phyloP scores from a whole-genome alignment of 1,284 basidiomycete genomes.

The Fereydounia khargensis region DNA sequence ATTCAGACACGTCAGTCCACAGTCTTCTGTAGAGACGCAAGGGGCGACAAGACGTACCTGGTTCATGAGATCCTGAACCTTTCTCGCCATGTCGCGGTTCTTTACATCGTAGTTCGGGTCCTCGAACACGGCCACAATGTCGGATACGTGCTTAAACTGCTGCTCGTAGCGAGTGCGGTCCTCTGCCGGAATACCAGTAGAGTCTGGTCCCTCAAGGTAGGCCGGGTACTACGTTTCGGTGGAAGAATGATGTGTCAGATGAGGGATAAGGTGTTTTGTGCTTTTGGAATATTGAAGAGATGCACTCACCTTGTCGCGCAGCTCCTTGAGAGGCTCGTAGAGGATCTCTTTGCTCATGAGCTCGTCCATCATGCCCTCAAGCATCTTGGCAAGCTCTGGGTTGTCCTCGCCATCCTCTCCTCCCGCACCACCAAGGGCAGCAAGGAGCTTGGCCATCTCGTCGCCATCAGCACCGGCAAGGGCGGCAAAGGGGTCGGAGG shows the following conservation, averaged over 20 bases:
- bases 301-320: slow-evolving; percentile 81
- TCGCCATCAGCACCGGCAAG: slow-evolving; percentile 59
- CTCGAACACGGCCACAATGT: slow-evolving; percentile 75
- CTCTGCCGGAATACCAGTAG: slow-evolving; percentile 61
- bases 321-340: slow-evolving; percentile 86
- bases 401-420: slow-evolving; percentile 48
- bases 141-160: slow-evolving; percentile 68
- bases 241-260: neutral
- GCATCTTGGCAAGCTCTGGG: slow-evolving; percentile 66
- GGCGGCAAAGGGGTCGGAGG: slow-evolving; percentile 56
- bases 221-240: slow-evolving; percentile 70
- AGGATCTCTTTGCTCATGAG: slow-evolving; percentile 91
- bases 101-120: slow-evolving; percentile 64
- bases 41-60: slow-evolving; percentile 63
- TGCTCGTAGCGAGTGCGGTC: slow-evolving; percentile 71
- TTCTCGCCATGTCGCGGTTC: slow-evolving; percentile 63
- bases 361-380: slow-evolving; percentile 89
- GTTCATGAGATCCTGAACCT: slow-evolving; percentile 71
- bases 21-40: slow-evolving; percentile 1
- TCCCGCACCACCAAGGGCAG: slow-evolving; percentile 53
- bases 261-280: neutral
- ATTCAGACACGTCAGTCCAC: neutral
- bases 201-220: slow-evolving; percentile 66
- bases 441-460: slow-evolving; percentile 54
- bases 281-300: slow-evolving; percentile 61